Evolutionary conservation across 2,329 filamentous ascomycete species (phyloP).

Genomic region (Fusarium brevicatenulatum): DNA sequence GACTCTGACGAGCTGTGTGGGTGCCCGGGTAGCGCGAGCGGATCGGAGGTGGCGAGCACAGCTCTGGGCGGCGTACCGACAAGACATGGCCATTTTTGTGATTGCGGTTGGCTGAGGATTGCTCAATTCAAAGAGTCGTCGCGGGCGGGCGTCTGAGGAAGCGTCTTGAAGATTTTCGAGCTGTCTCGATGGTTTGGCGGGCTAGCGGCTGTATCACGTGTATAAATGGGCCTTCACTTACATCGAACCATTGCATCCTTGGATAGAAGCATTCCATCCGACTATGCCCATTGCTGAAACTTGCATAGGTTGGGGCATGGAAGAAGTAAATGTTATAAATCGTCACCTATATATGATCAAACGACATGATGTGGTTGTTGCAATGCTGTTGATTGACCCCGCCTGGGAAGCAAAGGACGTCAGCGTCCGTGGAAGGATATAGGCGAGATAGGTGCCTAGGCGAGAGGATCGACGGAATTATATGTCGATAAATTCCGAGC

Average conservation of each 20-base stretch:
- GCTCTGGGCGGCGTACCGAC: constrained; percentile 71
- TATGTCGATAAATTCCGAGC: not conserved
- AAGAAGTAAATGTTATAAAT: not conserved
- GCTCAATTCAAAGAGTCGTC: constrained; percentile 45
- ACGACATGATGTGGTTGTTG: not conserved
- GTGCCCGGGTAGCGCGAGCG: constrained; percentile 56
- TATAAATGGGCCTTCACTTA: constrained; percentile 17
- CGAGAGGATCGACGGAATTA: not conserved
- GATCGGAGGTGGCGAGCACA: constrained; percentile 71
- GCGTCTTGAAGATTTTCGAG: constrained; percentile 57
- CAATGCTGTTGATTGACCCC: not conserved
- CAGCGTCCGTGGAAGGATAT: not conserved
- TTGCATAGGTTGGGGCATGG: not conserved
- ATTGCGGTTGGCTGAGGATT: constrained; percentile 39
- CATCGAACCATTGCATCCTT: not conserved
- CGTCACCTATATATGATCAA: not conserved
- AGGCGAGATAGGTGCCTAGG: not conserved
- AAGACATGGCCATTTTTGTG: constrained; percentile 69
- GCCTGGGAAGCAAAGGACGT: not conserved
- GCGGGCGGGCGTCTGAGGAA: constrained; percentile 45
- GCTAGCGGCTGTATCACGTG: constrained; percentile 40
- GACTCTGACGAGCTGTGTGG: constrained; percentile 59
- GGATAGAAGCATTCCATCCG: not conserved
- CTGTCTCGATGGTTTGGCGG: constrained; percentile 42
- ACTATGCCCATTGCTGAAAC: not conserved